A percentile compares a stretch with the other conserved stretches of the same genome.
These are phyloP conservation scores for Hypoxylon sp. DNA, from an alignment of 2,329 filamentous ascomycete species.

Conservation along the genomic window DNA sequence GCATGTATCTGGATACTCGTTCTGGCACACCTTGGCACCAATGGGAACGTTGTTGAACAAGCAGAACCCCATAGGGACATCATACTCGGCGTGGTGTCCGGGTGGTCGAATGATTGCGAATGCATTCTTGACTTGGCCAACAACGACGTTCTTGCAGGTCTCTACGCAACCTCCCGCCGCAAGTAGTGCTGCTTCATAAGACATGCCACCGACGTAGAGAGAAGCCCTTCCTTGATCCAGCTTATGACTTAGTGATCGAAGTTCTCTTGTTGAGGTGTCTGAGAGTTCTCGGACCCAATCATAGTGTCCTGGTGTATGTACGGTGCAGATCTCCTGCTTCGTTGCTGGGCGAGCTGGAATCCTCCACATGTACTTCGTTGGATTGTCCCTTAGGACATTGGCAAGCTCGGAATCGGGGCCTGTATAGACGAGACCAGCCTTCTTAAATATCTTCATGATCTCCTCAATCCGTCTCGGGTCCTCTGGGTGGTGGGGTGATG, in stretches of 20 bases:
- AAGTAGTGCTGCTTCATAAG: slow-evolving; percentile 82
- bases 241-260: slow-evolving; percentile 73
- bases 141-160: slow-evolving; percentile 90
- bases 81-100: slow-evolving; percentile 91
- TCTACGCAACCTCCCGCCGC: slow-evolving; percentile 95
- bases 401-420: slow-evolving; percentile 68
- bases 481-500: slow-evolving; percentile 88
- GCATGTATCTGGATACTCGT: slow-evolving; percentile 81
- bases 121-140: slow-evolving; percentile 87
- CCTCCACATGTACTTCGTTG: slow-evolving; percentile 76
- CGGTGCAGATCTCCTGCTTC: slow-evolving; percentile 80
- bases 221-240: slow-evolving; percentile 78
- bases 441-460: slow-evolving; percentile 90
- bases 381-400: slow-evolving; percentile 64
- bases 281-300: slow-evolving; percentile 77
- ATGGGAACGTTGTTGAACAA: slow-evolving; percentile 98
- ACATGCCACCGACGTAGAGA: slow-evolving; percentile 85
- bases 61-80: slow-evolving; percentile 92
- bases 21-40: slow-evolving; percentile 87
- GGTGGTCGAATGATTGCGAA: slow-evolving; percentile 96
- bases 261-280: slow-evolving; percentile 68
- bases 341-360: slow-evolving; percentile 85
- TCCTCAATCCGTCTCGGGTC: slow-evolving; percentile 92
- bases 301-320: slow-evolving; percentile 83
- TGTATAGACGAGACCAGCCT: slow-evolving; percentile 79